Conservation (phyloP, 192 early-diverging fungal species). For the Backusella australiensis region DNA sequence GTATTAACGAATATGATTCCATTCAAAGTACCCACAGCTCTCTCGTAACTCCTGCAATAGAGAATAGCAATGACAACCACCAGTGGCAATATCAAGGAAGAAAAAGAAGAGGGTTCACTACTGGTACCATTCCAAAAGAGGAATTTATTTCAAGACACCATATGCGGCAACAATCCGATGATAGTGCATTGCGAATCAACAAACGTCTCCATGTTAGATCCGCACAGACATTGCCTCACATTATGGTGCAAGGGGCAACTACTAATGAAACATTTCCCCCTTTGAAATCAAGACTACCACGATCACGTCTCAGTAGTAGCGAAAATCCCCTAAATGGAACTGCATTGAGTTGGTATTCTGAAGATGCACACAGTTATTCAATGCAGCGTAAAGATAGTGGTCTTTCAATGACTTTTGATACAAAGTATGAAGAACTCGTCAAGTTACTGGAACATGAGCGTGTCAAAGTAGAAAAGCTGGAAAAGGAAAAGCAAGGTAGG, state of each 20-base stretch:
- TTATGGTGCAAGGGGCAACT: not conserved
- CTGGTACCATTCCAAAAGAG: not conserved
- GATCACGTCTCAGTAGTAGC: not conserved
- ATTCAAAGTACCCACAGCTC: not conserved
- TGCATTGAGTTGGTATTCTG: not conserved
- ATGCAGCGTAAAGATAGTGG: not conserved
- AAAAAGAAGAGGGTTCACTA: not conserved
- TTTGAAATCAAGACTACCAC: not conserved
- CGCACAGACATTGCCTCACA: slow-evolving; percentile 1
- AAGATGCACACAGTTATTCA: not conserved
- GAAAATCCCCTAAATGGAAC: not conserved
- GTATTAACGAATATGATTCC: not conserved
- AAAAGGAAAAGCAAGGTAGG: not conserved
- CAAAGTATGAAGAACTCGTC: not conserved
- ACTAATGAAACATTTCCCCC: not conserved
- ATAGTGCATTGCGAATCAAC: not conserved
- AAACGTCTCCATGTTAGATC: not conserved
- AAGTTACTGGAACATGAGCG: not conserved
- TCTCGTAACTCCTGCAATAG: not conserved
- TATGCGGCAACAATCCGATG: not conserved
- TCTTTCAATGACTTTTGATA: not conserved
- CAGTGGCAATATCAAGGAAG: not conserved
- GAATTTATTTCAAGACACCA: not conserved
- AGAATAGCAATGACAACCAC: not conserved
- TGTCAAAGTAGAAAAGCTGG: not conserved